Evolutionary conservation across 768 basidiomycete genomes (phyloP), one percentile per base, ranked within the genome.

Genomic region (Mycena vulgaris): DNA sequence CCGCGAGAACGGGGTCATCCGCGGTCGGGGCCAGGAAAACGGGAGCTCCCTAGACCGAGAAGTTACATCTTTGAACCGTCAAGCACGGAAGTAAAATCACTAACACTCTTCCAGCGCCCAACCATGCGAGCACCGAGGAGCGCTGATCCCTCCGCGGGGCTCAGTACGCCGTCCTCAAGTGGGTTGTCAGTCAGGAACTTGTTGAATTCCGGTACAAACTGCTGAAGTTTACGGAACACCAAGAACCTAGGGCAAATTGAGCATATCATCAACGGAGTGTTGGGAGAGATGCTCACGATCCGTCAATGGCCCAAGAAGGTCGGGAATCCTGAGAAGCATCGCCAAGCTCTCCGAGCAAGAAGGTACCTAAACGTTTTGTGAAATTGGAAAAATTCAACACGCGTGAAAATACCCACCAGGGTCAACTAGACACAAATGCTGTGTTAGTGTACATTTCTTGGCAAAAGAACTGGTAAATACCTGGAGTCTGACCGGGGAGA

Each of bases 31-130:
- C 42, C 10, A 76, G 66, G 47, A 78, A 80, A 49, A 83, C 64
- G 9, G 82, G 83, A 1, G 82, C 81, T 17, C 81, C 80, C 79
- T 80, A 39, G 6, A 31, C 3, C 27, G 19, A 52, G n/a, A 31
- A 9, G 23, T 33, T 21, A 31, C 8, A 51, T 55, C 48, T n/a
- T 27, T n/a, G 14, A 59, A 16, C 19, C 17, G 37, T 37, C 51
- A 14, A 51, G 27, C 9, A 25, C 37, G 40, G 2, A 11, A 30
- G 51, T 33, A 17, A 40, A 37, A 17, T 47, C 13, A 71, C 75
- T 40, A 70, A 78, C 79, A 59, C 76, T 78, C 64, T 79, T 80
- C 80, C 79, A 83, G 2, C 81, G 74, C 2, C 81, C 81, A 21
- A 82, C 70, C 73, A 83, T 77, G 42, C 81, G 75, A 21, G 80